A percentile compares a stretch with the other conserved stretches of the same genome.
Evolutionary conservation across 768 basidiomycete species (phyloP).

Genomic region (Dioszegia crocea): DNA sequence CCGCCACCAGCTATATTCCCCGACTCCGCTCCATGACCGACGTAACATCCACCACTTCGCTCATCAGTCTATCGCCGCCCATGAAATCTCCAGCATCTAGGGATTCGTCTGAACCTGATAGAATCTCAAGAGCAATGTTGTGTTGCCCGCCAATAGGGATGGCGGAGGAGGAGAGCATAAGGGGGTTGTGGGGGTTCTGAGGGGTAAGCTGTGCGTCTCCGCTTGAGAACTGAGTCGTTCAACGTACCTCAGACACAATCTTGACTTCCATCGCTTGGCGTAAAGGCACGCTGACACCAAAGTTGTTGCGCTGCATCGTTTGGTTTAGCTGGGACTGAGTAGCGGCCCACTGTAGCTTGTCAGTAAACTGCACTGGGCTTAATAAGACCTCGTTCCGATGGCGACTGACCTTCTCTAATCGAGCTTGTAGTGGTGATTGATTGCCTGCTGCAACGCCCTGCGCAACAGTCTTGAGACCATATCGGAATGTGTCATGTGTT

Average conservation of each 20-base stretch:
- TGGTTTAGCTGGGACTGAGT: conserved; percentile 85
- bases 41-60: conserved; percentile 35
- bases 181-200: conserved; percentile 41
- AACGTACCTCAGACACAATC: conserved; percentile 68
- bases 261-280: conserved; percentile 90
- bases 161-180: conserved; percentile 30
- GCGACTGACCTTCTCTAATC: conserved; percentile 74
- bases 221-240: background rate
- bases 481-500: conserved; percentile 78
- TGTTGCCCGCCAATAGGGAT: conserved; percentile 51
- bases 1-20: conserved; percentile 24
- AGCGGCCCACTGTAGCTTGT: conserved; percentile 73
- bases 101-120: conserved; percentile 85
- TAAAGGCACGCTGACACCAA: conserved; percentile 84
- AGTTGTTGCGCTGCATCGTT: conserved; percentile 74
- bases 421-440: conserved; percentile 58
- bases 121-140: conserved; percentile 84
- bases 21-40: conserved; percentile 38
- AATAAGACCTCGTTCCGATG: no score
- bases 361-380: no score
- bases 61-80: conserved; percentile 56
- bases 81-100: conserved; percentile 77
- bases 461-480: conserved; percentile 77
- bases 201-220: background rate
- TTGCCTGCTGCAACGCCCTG: conserved; percentile 62